phyloP scores from a whole-genome alignment of 2,329 filamentous ascomycete species.

The Amauroascus niger region DNA sequence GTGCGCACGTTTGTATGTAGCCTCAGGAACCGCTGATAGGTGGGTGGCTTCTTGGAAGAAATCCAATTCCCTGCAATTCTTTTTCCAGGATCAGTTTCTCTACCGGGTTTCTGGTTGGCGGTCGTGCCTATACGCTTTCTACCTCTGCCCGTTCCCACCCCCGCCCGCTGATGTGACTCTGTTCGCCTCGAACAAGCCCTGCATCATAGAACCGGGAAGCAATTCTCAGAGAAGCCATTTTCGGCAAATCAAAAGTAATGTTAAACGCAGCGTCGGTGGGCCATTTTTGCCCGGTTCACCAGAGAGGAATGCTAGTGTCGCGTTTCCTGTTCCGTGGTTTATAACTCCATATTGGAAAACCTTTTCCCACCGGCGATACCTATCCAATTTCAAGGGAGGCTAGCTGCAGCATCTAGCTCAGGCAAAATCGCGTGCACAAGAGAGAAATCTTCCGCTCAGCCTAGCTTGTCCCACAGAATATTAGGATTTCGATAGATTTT shows the following conservation, averaged over 20 bases:
- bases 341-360: no score
- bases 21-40: not conserved
- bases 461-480: not conserved
- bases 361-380: no score
- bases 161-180: not conserved
- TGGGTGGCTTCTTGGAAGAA: conserved; percentile 1
- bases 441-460: not conserved
- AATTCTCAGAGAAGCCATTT: not conserved
- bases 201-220: not conserved
- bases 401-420: not conserved
- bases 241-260: not conserved
- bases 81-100: not conserved
- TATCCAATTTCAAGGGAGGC: not conserved
- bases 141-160: not conserved
- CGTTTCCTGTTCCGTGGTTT: not conserved
- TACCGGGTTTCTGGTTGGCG: not conserved
- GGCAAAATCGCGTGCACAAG: not conserved
- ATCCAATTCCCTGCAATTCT: not conserved
- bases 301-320: not conserved
- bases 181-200: not conserved
- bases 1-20: not conserved
- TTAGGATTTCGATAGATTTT: not conserved
- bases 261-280: not conserved
- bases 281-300: conserved; percentile 1
- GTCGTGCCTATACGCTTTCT: not conserved